Percentiles rank a stretch among this genome's conserved stretches.
These are phyloP conservation scores for Penicillium hesseltinei DNA, from an alignment of 2,329 filamentous ascomycete genomes.

Conservation along the genomic window DNA sequence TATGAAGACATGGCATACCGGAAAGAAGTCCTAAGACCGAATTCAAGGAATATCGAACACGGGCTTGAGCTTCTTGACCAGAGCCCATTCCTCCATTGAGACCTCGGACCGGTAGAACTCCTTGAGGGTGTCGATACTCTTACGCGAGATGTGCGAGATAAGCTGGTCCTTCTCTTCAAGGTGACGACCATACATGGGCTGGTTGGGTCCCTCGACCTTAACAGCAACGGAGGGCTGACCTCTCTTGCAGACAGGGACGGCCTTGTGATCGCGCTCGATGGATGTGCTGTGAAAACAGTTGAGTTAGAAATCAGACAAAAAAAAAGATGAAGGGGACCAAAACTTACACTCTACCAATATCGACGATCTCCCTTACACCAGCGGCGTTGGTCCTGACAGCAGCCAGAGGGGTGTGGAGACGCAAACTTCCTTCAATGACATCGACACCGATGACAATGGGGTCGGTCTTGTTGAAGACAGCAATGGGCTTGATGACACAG, in stretches of 20 bases:
- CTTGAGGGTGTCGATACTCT: conserved; percentile 92
- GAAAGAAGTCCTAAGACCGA: background rate
- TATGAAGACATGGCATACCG: background rate
- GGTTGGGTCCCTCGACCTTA: conserved; percentile 92
- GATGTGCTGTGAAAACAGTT: conserved; percentile 62
- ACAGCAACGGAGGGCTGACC: conserved; percentile 95
- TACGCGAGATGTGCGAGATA: conserved; percentile 82
- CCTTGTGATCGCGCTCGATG: conserved; percentile 97
- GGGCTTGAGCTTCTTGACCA: conserved; percentile 94
- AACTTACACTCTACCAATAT: conserved; percentile 88
- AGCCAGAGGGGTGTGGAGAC: conserved; percentile 84
- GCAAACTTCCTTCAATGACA: conserved; percentile 84
- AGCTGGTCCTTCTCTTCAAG: conserved; percentile 86
- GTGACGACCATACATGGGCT: conserved; percentile 92
- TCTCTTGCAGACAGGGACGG: conserved; percentile 87
- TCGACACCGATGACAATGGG: conserved; percentile 96
- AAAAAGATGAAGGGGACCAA: background rate
- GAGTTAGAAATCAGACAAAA: conserved; percentile 15
- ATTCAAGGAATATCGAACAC: conserved; percentile 79
- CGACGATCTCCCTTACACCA: conserved; percentile 77
- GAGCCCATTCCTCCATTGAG: conserved; percentile 85
- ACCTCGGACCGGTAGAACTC: conserved; percentile 90
- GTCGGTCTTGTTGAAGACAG: conserved; percentile 96
- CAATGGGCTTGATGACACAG: conserved; percentile 83
- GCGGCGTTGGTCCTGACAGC: conserved; percentile 79